Percentiles rank a stretch among this genome's conserved stretches.
phyloP scores from a whole-genome alignment of 129 eudicot species.

The Flaveria sonorensis region DNA sequence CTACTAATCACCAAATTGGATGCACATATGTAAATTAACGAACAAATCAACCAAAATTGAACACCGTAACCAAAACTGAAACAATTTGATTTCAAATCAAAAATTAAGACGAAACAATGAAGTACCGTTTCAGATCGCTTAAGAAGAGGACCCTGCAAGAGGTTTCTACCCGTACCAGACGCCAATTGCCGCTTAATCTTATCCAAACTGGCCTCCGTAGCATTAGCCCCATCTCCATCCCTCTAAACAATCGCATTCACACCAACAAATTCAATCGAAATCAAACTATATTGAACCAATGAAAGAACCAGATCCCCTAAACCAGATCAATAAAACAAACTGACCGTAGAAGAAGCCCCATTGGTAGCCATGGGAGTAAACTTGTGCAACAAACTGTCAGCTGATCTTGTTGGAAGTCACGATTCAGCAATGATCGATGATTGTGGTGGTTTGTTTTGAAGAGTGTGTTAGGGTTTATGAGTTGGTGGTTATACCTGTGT shows the following conservation, averaged over 20 bases:
- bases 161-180: constrained; percentile 73
- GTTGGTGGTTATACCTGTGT: too few relatives aligned
- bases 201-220: constrained; percentile 72
- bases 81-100: neutral
- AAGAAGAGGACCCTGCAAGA: constrained; percentile 93
- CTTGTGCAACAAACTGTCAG: neutral
- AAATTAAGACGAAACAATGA: neutral
- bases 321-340: constrained; percentile 11
- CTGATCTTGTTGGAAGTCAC: constrained; percentile 6
- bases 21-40: constrained; percentile 12
- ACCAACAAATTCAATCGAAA: neutral
- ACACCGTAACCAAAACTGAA: neutral
- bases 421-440: constrained; percentile 21
- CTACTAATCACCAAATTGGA: constrained; percentile 22
- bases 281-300: neutral
- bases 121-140: constrained; percentile 97
- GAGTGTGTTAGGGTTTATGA: neutral
- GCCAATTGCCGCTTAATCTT: constrained; percentile 87
- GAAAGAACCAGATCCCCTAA: neutral
- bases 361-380: constrained; percentile 52
- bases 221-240: constrained; percentile 53
- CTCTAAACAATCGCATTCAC: constrained; percentile 5
- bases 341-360: constrained; percentile 59
- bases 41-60: neutral
- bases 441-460: neutral